Evolutionary conservation across 441 rosid genomes (phyloP).

Genomic region (Pelargonium australe): DNA sequence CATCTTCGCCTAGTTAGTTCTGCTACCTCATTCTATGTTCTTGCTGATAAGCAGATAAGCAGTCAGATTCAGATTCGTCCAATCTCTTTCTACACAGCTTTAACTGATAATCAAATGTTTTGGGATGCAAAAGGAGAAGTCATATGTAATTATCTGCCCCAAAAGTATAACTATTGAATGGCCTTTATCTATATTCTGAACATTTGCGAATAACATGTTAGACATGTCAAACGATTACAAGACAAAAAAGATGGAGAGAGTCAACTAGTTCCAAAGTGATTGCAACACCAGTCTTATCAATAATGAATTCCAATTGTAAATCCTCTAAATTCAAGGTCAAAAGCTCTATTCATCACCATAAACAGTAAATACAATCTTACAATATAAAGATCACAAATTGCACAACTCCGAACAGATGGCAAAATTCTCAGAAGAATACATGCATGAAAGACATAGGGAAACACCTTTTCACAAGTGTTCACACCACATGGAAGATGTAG

Average conservation of each 20-base stretch:
- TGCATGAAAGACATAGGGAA: constrained; percentile 16
- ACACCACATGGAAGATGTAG: constrained; percentile 12
- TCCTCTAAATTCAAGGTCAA: constrained; percentile 5
- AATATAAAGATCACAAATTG: constrained; percentile 13
- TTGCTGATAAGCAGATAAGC: too few relatives aligned
- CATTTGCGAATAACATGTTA: not conserved
- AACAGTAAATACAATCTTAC: constrained; percentile 17
- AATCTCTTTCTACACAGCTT: too few relatives aligned
- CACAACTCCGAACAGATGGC: constrained; percentile 16
- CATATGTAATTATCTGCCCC: too few relatives aligned
- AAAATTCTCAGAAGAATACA: constrained; percentile 13
- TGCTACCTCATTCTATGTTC: too few relatives aligned
- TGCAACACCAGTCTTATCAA: constrained; percentile 9
- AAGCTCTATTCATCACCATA: constrained; percentile 9
- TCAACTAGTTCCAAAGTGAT: not conserved
- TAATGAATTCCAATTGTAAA: constrained; percentile 5
- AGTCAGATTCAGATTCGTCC: too few relatives aligned
- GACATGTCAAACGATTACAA: not conserved
- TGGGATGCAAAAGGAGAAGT: too few relatives aligned
- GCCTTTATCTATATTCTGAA: not conserved
- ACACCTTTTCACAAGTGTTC: constrained; percentile 16
- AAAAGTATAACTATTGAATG: not conserved
- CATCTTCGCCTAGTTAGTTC: too few relatives aligned
- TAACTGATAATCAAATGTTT: too few relatives aligned
- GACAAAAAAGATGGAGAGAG: not conserved